Conservation (phyloP, 2,329 filamentous ascomycete species). For the Xylariaceae sp. region DNA sequence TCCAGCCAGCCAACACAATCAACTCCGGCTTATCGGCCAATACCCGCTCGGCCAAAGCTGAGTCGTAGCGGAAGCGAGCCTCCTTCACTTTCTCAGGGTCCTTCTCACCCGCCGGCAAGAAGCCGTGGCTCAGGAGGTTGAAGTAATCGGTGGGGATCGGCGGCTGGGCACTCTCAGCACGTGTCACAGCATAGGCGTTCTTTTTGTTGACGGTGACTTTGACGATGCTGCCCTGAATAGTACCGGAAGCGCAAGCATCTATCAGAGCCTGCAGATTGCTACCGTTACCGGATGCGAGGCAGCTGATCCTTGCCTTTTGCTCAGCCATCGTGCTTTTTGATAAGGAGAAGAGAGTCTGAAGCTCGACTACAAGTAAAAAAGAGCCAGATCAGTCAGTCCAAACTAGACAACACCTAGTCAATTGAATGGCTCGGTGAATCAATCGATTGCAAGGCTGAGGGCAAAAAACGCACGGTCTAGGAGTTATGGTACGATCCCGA, state of each 20-base stretch:
- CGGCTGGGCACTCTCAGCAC: slow-evolving; percentile 41
- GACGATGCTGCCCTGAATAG: slow-evolving; percentile 41
- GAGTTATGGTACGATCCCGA: neutral
- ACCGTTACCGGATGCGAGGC: slow-evolving; percentile 21
- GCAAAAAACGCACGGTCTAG: neutral
- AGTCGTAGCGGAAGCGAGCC: slow-evolving; percentile 66
- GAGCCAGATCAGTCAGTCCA: too few species aligned
- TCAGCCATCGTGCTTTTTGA: slow-evolving; percentile 11
- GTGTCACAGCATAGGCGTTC: slow-evolving; percentile 41
- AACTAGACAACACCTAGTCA: neutral
- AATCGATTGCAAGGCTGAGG: slow-evolving; percentile 4
- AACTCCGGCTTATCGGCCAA: slow-evolving; percentile 62
- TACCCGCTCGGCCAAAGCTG: slow-evolving; percentile 64
- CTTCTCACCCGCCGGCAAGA: slow-evolving; percentile 51
- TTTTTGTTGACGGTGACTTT: slow-evolving; percentile 45
- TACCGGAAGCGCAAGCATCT: slow-evolving; percentile 39
- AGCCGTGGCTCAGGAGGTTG: slow-evolving; percentile 72
- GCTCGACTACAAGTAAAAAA: neutral
- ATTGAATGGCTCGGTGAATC: neutral
- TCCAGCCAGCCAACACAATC: slow-evolving; percentile 79
- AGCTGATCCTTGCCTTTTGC: slow-evolving; percentile 19
- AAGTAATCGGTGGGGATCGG: slow-evolving; percentile 71
- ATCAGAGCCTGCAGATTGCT: slow-evolving; percentile 40
- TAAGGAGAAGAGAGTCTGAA: neutral
- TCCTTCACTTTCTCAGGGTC: slow-evolving; percentile 49